Evolutionary conservation across 129 eudicot genomes (phyloP), one percentile per base, ranked within the genome.

Genomic region (Flaveria sonorensis): DNA sequence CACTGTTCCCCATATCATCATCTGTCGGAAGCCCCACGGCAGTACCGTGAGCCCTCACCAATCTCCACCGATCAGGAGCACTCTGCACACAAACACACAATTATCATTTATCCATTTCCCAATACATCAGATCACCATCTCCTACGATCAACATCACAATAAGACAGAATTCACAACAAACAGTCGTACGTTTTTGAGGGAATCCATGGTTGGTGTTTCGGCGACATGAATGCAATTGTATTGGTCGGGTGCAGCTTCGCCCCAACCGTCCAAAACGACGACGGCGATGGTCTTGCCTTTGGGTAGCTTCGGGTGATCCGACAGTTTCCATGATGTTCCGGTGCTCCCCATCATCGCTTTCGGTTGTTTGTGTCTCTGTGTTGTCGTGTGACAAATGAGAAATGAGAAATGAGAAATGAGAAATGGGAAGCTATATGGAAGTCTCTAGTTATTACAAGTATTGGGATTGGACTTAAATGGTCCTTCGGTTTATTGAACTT

Each of bases 1-100:
- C 98, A 86, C 97, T 93, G 84, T 91, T 93, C 2, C 97, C 98
- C 98, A 93, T 93, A 59, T 90, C 98, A 85, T 93, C 97, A 5
- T 93, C 97, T 14, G 97, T 85, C 13, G 98, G 98, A 74, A 93
- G 87, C 50, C 98, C 98, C 71, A 93, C 98, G 0, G 97, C 98
- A 9, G 71, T 90, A 12, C 98, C 98, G 73, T 93, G 98, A 6
- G 98, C 98, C 91, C 77, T 90, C 71, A 93, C 90, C 87, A 90
- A 83, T 73, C 96, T 93, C 98, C 98, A 93, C 50, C 26, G 79
- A 6, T 93, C 98, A 61, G 98, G 97, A 9, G 95, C 98, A 73
- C 86, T 88, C 98, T 93, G 46, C 12, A 80, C 11, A 56, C 39
- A 50, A 77, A 46, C 19, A 60, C 40, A 79, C 64, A 47, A 55